phyloP scores from a whole-genome alignment of 1,284 basidiomycete genomes.

The Boletellus deceptivus region DNA sequence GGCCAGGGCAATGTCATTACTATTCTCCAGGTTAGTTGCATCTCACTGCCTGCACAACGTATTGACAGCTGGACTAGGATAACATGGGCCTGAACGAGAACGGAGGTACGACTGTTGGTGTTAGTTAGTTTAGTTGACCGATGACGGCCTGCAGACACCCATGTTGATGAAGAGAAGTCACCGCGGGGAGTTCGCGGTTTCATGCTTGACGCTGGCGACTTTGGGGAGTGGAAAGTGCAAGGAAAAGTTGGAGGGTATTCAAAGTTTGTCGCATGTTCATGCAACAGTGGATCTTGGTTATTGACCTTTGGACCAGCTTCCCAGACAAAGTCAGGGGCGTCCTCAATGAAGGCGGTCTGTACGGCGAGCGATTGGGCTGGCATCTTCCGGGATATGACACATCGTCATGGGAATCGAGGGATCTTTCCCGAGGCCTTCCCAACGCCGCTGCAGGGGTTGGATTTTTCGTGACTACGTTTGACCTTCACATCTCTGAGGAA shows the following conservation, averaged over 20 bases:
- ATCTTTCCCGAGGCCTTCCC: conserved; percentile 57
- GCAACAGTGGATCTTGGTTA: background rate
- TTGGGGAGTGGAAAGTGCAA: conserved; percentile 75
- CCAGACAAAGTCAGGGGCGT: conserved; percentile 68
- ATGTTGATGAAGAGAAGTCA: conserved; percentile 48
- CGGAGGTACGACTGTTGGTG: conserved; percentile 35
- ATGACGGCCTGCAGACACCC: conserved; percentile 14
- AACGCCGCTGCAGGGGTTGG: conserved; percentile 60
- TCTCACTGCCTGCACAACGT: background rate
- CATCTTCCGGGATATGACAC: conserved; percentile 75
- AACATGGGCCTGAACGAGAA: conserved; percentile 77
- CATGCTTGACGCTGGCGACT: conserved; percentile 55
- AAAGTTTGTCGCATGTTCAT: conserved; percentile 42
- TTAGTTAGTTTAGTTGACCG: conserved; percentile 11
- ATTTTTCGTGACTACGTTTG: conserved; percentile 75
- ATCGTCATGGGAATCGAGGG: conserved; percentile 54
- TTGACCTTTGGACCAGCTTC: conserved; percentile 38
- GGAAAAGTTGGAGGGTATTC: conserved; percentile 78
- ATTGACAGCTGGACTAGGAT: conserved; percentile 44
- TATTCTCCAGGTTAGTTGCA: conserved; percentile 56
- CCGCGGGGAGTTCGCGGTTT: conserved; percentile 80
- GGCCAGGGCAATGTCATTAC: conserved; percentile 72
- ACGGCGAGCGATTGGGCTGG: conserved; percentile 77
- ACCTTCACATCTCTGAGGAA: conserved; percentile 54
- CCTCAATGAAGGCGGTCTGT: conserved; percentile 79